Evolutionary conservation across 176 grass and related monocot genomes (phyloP).

Genomic region (Musa acuminata): DNA sequence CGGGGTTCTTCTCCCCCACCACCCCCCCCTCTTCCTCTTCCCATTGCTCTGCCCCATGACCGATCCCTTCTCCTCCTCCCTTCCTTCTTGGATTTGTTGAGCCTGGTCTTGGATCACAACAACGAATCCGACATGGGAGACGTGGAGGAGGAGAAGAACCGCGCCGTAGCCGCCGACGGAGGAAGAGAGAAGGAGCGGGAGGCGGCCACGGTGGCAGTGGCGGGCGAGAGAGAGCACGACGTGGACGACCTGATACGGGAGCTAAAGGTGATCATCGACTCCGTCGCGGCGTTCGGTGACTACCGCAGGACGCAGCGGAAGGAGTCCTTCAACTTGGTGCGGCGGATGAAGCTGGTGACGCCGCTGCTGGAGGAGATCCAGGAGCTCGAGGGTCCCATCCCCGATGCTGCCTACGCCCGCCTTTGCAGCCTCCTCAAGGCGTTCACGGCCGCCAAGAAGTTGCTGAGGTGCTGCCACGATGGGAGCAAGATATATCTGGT

Average conservation of each 20-base stretch:
- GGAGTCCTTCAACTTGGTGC: conserved; percentile 47
- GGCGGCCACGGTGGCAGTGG: conserved; percentile 17
- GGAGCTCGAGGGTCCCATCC: conserved; percentile 28
- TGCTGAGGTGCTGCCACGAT: conserved; percentile 56
- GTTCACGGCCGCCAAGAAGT: conserved; percentile 39
- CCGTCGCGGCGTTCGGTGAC: conserved; percentile 36
- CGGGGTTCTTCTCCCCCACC: too few relatives aligned
- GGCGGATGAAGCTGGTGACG: conserved; percentile 48
- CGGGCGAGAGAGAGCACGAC: conserved; percentile 13
- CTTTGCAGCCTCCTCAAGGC: conserved; percentile 30
- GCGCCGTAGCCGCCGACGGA: background rate
- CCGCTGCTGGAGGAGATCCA: conserved; percentile 49
- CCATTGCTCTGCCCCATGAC: background rate
- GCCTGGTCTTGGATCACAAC: background rate
- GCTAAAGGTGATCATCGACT: conserved; percentile 21
- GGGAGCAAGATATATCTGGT: conserved; percentile 71
- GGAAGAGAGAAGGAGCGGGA: conserved; percentile 4
- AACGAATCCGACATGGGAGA: background rate
- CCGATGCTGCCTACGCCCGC: conserved; percentile 29
- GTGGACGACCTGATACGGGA: conserved; percentile 37
- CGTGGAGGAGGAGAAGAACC: background rate
- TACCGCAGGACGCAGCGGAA: conserved; percentile 51
- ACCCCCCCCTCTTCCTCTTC: background rate
- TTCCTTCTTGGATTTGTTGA: conserved; percentile 14
- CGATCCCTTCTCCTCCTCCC: background rate